These are phyloP conservation scores for Kluyveromyces sp. DNA, from an alignment of 1,139 yeast genomes.

Conservation along the genomic window DNA sequence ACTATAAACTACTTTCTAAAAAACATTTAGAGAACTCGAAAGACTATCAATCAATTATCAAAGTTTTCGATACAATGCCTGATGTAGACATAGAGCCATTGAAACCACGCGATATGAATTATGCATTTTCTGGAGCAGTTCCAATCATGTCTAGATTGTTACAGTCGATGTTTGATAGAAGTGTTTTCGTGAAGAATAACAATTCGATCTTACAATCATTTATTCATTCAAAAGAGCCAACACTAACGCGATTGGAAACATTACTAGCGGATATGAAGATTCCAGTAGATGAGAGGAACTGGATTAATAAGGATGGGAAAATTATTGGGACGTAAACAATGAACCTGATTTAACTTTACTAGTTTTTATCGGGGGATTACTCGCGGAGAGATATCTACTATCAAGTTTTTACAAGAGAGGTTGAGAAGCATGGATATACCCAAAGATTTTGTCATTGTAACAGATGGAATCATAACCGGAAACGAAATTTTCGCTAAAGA, in stretches of 20 bases:
- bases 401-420: conserved; percentile 18
- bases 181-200: conserved; percentile 19
- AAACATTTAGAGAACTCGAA: conserved; percentile 11
- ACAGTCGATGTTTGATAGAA: conserved; percentile 25
- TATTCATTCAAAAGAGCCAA: conserved; percentile 23
- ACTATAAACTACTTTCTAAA: conserved; percentile 14
- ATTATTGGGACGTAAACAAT: conserved; percentile 7
- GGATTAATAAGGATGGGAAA: conserved; percentile 19
- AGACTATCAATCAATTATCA: conserved; percentile 5
- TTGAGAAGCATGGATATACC: conserved; percentile 18
- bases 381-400: conserved; percentile 28
- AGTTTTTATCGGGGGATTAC: conserved; percentile 28
- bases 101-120: conserved; percentile 22
- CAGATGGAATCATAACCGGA: conserved; percentile 20
- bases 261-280: conserved; percentile 22
- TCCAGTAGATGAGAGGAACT: conserved; percentile 13
- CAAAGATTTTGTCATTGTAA: conserved; percentile 24
- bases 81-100: conserved; percentile 13
- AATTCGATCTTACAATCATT: conserved; percentile 26
- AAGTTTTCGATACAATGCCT: conserved; percentile 21
- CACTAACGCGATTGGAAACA: conserved; percentile 16
- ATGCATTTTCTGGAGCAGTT: conserved; percentile 30
- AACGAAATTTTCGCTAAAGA: neutral
- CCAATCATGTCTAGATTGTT: conserved; percentile 26
- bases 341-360: conserved; percentile 19